Conservation (phyloP, 1,284 basidiomycete genomes). For the Cryptococcus sp. region DNA sequence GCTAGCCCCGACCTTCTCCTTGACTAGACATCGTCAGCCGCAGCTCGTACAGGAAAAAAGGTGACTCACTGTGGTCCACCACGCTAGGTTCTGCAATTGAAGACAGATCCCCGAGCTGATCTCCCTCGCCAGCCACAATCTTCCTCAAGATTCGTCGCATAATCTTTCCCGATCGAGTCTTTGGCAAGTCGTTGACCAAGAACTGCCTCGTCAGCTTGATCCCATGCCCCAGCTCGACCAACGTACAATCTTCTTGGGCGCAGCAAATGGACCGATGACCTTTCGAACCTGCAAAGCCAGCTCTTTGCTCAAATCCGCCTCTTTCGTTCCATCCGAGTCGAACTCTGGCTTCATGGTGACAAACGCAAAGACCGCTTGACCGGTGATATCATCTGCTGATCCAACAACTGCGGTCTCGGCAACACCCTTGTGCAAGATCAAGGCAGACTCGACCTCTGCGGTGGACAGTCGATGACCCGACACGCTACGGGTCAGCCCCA, state of each 20-base stretch:
- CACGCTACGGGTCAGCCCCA: conserved; percentile 55
- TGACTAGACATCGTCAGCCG: neutral
- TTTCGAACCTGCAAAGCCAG: conserved; percentile 91
- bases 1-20: neutral
- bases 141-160: conserved; percentile 75
- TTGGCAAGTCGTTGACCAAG: conserved; percentile 81
- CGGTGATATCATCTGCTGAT: conserved; percentile 76
- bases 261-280: conserved; percentile 90
- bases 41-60: neutral
- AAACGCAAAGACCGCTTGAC: conserved; percentile 71
- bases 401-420: conserved; percentile 95
- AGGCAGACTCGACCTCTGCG: conserved; percentile 93
- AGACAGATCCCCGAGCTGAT: conserved; percentile 67
- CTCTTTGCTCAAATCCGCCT: conserved; percentile 73
- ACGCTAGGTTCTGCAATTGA: conserved; percentile 1
- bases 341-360: conserved; percentile 67
- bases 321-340: conserved; percentile 62
- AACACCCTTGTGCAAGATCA: conserved; percentile 89
- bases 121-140: conserved; percentile 86
- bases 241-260: conserved; percentile 74
- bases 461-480: conserved; percentile 96
- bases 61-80: conserved; percentile 2
- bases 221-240: neutral
- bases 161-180: conserved; percentile 95
- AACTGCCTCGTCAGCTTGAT: conserved; percentile 38